Evolutionary conservation across 2,329 filamentous ascomycete species (phyloP), one percentile per base, ranked within the genome.

Genomic region (Pestalotiopsis sp.): DNA sequence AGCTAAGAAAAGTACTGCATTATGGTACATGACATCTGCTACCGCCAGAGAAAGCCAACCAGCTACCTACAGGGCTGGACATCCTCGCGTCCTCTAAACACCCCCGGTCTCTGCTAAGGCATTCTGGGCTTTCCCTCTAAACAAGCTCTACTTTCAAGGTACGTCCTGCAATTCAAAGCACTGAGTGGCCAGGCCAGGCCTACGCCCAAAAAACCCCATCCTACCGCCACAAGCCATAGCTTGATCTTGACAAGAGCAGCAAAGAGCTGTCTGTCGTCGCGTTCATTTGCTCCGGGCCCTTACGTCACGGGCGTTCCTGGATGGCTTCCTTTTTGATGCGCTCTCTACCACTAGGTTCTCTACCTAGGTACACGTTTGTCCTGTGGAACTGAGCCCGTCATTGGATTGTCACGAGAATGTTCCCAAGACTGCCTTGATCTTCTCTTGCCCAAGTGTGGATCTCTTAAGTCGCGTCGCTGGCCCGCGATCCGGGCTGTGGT

Each of bases 231-330:
- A 52, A n/a, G 45, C 17, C 14, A 52, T 9, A n/a, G 20, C 14
- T n/a, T n/a, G 14, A 27, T 4, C 27, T 25, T 25, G 25, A 25
- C 45, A 6, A 52, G 45, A 52, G 45, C 17, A 52, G 17, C 14
- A 52, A n/a, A 52, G 45, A 52, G 45, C 45, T 59, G 57, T 36
- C 45, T 59, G 57, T 36, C 57, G 57, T 59, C 20, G 57, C 45
- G 20, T 52, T 17, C 45, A 52, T 52, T 59, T 23, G 57, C 57
- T 59, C 57, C 23, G 57, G 57, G 57, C 11, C 57, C 25, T 59
- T 59, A 62, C 59, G 59, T 62, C 59, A 62, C 59, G 17, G 57
- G 27, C 27, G 57, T 59, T 59, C 57, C 57, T 59, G 57, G 23
- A 59, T 59, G 57, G 14, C 20, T 59, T 59, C 57, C 57, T 62